phyloP scores from a whole-genome alignment of 768 basidiomycete genomes.

The Suillus alpinus region DNA sequence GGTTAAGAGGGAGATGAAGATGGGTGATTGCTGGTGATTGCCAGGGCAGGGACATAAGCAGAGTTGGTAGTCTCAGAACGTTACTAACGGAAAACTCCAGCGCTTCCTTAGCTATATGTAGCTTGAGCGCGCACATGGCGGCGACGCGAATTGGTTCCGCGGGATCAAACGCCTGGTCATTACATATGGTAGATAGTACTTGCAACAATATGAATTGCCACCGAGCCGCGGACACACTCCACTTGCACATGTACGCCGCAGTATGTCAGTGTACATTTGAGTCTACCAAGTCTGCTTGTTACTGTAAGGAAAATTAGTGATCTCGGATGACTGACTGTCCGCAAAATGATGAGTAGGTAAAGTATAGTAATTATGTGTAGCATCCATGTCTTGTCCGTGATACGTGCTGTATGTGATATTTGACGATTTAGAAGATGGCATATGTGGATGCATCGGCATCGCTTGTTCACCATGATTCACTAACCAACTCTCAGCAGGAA shows the following conservation, averaged over 20 bases:
- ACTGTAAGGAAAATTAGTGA: neutral
- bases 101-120: too few relatives aligned
- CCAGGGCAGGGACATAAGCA: neutral
- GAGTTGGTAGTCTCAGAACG: too few relatives aligned
- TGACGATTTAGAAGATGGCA: neutral
- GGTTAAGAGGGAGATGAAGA: neutral
- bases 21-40: neutral
- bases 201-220: too few relatives aligned
- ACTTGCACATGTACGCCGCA: neutral
- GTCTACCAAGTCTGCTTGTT: neutral
- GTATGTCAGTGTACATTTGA: neutral
- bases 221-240: too few relatives aligned
- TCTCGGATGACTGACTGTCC: neutral
- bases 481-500: neutral
- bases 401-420: neutral
- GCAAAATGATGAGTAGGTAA: neutral
- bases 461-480: neutral
- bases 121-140: too few relatives aligned
- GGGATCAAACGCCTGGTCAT: too few relatives aligned
- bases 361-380: neutral
- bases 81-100: too few relatives aligned
- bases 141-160: too few relatives aligned
- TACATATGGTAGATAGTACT: too few relatives aligned
- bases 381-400: neutral
- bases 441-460: neutral